Evolutionary conservation across 805 yeast genomes (phyloP).

Genomic region (Starmera caribaea): DNA sequence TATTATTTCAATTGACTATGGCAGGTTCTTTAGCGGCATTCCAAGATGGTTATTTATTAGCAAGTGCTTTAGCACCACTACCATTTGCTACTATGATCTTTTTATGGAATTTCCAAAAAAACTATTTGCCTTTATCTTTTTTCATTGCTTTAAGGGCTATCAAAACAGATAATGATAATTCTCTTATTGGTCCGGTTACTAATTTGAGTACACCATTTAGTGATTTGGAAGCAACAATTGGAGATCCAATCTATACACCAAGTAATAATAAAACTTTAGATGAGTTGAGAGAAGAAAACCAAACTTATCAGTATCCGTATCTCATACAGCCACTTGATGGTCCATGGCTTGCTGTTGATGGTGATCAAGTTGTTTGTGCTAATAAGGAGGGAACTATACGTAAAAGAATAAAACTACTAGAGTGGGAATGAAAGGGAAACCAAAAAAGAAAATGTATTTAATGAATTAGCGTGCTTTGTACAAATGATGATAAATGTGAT

Average conservation of each 20-base stretch:
- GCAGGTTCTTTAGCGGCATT: slow-evolving; percentile 78
- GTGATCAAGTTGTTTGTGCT: slow-evolving; percentile 40
- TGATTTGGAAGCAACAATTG: slow-evolving; percentile 12
- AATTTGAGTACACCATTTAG: slow-evolving; percentile 2
- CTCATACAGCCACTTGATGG: slow-evolving; percentile 66
- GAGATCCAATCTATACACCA: slow-evolving; percentile 14
- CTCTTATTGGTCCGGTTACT: slow-evolving; percentile 9
- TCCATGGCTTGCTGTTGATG: slow-evolving; percentile 71
- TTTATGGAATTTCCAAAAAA: slow-evolving; percentile 73
- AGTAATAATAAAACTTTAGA: slow-evolving; percentile 46
- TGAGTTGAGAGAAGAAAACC: slow-evolving; percentile 64
- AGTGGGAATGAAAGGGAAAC: slow-evolving; percentile 28
- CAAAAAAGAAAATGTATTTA: no score
- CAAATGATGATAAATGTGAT: no score
- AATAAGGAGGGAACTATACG: slow-evolving; percentile 30
- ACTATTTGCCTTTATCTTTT: slow-evolving; percentile 69
- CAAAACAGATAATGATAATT: slow-evolving; percentile 31
- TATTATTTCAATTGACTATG: slow-evolving; percentile 85
- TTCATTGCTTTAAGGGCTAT: slow-evolving; percentile 86
- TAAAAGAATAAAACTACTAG: slow-evolving; percentile 26
- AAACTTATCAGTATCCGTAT: slow-evolving; percentile 71
- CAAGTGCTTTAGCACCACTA: slow-evolving; percentile 64
- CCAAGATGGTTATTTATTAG: slow-evolving; percentile 68
- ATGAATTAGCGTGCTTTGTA: no score
- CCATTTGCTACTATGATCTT: slow-evolving; percentile 60